phyloP scores from a whole-genome alignment of 2,329 filamentous ascomycete species.

The Talaromyces funiculosus region DNA sequence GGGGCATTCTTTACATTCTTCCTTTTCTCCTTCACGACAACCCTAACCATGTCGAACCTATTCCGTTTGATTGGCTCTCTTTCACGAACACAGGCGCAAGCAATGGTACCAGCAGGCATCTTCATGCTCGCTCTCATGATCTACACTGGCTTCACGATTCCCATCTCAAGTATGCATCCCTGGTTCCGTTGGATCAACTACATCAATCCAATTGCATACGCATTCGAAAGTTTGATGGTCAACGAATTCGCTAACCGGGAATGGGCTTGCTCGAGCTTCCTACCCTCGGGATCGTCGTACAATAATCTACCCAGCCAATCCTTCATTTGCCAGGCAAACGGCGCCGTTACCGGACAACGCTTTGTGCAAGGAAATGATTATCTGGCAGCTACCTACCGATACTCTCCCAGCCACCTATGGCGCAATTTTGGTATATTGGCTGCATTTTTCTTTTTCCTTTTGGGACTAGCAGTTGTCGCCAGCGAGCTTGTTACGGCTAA shows the following conservation, averaged over 20 bases:
- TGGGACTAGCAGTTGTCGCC: constrained; percentile 56
- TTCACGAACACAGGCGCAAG: constrained; percentile 60
- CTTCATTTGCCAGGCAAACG: constrained; percentile 56
- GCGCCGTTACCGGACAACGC: constrained; percentile 49
- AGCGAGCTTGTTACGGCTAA: constrained; percentile 59
- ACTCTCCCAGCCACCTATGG: constrained; percentile 58
- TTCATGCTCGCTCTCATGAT: constrained; percentile 44
- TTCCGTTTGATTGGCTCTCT: constrained; percentile 74
- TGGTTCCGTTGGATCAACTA: constrained; percentile 85
- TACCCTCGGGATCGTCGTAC: constrained; percentile 30
- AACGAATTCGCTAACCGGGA: constrained; percentile 70
- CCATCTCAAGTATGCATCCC: constrained; percentile 58
- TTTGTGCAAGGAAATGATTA: constrained; percentile 57
- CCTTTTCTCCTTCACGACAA: constrained; percentile 67
- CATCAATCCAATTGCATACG: constrained; percentile 71
- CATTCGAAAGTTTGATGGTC: constrained; percentile 73
- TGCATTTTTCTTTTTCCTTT: constrained; percentile 58
- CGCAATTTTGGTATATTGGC: constrained; percentile 65
- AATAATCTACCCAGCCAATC: constrained; percentile 26
- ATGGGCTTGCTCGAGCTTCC: constrained; percentile 45
- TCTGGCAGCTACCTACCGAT: constrained; percentile 51
- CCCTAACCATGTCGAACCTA: constrained; percentile 76
- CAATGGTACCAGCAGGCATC: constrained; percentile 52
- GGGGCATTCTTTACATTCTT: constrained; percentile 83
- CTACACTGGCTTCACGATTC: constrained; percentile 46